Evolutionary conservation across 139 green algal genomes (phyloP), one percentile per base, ranked within the genome.

Genomic region (Diplosphaera chodatii): DNA sequence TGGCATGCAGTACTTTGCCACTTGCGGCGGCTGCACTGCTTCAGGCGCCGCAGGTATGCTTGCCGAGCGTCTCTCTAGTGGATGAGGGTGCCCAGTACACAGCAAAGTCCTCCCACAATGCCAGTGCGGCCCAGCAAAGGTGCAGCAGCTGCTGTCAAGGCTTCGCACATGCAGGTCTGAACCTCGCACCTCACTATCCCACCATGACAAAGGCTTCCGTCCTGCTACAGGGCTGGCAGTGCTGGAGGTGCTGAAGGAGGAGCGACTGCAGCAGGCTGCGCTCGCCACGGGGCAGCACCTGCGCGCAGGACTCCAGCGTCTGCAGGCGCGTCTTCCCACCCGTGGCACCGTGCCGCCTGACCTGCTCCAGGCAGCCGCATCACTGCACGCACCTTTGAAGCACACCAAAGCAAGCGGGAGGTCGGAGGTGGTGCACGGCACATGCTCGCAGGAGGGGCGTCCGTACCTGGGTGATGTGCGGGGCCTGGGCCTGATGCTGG

Each of bases 1-100:
- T 29, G 86, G 86, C 63, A 89, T 90, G 83, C 81, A 89, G 77
- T 91, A 91, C 82, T 91, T 91, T 77, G 89, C 87, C 72, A 85
- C 80, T 25, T 82, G 64, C 41, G 80, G 76, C 16, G 78, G 78
- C 32, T 83, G 74, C 78, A 83, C 76, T n/a, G 78, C 74, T 16
- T 74, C 78, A 10, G 69, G 71, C 34, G 78, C 78, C 27, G 75
- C 75, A 28, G 75, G 64, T 69, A 5, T 18, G 59, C n/a, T n/a
- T n/a, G n/a, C n/a, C n/a, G n/a, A n/a, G n/a, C n/a, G n/a, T n/a
- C n/a, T n/a, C n/a, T n/a, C n/a, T n/a, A n/a, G n/a, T n/a, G n/a
- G n/a, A n/a, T n/a, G n/a, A n/a, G n/a, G n/a, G n/a, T n/a, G n/a
- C n/a, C n/a, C n/a, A n/a, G n/a, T n/a, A n/a, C n/a, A n/a, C n/a